A percentile compares a stretch with the other conserved stretches of the same genome.
phyloP scores from a whole-genome alignment of 2,329 filamentous ascomycete species.

The Cladophialophora immunda region DNA sequence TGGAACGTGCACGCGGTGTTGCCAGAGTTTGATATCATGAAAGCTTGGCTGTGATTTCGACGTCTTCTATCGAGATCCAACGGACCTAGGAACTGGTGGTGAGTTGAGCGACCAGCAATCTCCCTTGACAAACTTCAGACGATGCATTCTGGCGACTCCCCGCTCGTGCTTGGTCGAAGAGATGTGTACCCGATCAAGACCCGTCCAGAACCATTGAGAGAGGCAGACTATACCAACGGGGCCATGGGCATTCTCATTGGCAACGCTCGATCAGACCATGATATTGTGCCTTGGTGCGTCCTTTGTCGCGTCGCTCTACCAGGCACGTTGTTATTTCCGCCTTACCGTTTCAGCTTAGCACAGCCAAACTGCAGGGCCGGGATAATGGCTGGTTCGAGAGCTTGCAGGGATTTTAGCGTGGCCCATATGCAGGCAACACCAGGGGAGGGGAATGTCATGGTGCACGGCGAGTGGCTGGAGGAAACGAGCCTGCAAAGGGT shows the following conservation, averaged over 20 bases:
- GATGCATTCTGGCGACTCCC: background rate
- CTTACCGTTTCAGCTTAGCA: background rate
- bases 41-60: conserved; percentile 20
- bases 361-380: conserved; percentile 11
- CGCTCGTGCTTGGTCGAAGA: conserved; percentile 12
- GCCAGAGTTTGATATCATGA: conserved; percentile 6
- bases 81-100: background rate
- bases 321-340: conserved; percentile 4
- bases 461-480: background rate
- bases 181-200: conserved; percentile 15
- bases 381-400: conserved; percentile 1
- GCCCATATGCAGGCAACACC: conserved; percentile 13
- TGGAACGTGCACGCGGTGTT: conserved; percentile 26
- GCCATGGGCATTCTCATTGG: conserved; percentile 18
- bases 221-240: background rate
- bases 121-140: background rate
- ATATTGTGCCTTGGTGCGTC: background rate
- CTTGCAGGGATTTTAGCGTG: background rate
- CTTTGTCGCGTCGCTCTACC: background rate
- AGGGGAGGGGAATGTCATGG: background rate
- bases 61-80: conserved; percentile 5
- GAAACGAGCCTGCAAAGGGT: background rate
- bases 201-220: conserved; percentile 12
- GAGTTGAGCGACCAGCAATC: conserved; percentile 16
- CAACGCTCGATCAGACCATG: background rate